phyloP scores from a whole-genome alignment of 2,329 filamentous ascomycete genomes.

The Fusarium sp. region DNA sequence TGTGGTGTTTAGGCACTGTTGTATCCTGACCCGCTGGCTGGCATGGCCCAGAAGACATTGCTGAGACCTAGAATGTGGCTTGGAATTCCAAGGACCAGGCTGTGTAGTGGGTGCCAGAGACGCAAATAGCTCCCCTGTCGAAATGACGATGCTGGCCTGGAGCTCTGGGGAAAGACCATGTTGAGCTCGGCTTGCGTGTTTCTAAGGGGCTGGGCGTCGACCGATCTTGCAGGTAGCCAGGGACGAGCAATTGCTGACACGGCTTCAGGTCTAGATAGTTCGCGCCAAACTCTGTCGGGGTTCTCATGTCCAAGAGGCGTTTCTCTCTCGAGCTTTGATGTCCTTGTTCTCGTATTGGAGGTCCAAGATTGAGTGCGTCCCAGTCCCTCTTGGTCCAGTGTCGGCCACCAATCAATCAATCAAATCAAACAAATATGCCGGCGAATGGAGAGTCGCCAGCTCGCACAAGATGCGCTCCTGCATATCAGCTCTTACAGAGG shows the following conservation, averaged over 20 bases:
- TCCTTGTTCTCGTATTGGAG: slow-evolving; percentile 5
- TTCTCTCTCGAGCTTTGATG: slow-evolving; percentile 2
- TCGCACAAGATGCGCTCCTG: slow-evolving; percentile 30
- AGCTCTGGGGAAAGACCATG: slow-evolving; percentile 17
- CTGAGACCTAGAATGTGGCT: slow-evolving; percentile 34
- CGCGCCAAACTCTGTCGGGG: not conserved
- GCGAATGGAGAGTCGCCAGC: slow-evolving; percentile 19
- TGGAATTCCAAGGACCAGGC: slow-evolving; percentile 19
- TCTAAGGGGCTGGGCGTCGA: slow-evolving; percentile 23
- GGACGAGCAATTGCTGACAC: not conserved
- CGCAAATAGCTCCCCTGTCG: slow-evolving; percentile 28
- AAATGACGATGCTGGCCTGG: slow-evolving; percentile 11
- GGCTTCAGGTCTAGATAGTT: slow-evolving; percentile 1
- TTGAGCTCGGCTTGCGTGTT: slow-evolving; percentile 30
- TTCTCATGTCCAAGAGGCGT: not conserved
- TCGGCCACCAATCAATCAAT: slow-evolving; percentile 30
- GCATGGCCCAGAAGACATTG: not conserved
- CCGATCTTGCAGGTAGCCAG: slow-evolving; percentile 24
- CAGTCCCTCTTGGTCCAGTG: slow-evolving; percentile 1
- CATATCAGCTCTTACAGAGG: slow-evolving; percentile 41
- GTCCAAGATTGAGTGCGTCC: slow-evolving; percentile 1
- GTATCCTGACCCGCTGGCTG: slow-evolving; percentile 15
- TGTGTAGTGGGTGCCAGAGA: slow-evolving; percentile 24
- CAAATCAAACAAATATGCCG: slow-evolving; percentile 15
- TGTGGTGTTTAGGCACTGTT: slow-evolving; percentile 23